Base-by-base conservation (phyloP, 1,284 basidiomycete species). In the Dichomitus squalens region DNA sequence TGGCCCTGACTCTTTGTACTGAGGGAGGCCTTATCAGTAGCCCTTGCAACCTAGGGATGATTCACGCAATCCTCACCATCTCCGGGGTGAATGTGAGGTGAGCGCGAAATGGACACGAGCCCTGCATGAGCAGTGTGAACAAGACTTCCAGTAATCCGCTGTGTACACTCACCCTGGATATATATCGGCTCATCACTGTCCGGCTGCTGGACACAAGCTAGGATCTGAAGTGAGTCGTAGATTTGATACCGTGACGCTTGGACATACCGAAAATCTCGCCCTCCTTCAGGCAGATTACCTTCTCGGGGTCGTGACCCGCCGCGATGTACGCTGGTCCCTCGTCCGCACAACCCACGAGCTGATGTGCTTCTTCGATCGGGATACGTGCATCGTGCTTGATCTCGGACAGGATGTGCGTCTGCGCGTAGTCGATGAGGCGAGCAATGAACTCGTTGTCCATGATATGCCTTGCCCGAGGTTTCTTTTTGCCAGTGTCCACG, bases 341-440 rank as follows among this genome's bases (percentile, higher is more conserved):
- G 67, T 92, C 90, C 12, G 87, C 87, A n/a, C 92, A 80, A 3
- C 91, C 91, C 16, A 92, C 87, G 6, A 92, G 76, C 29, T 85
- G 77, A 61, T 83, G 82, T 54, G 85, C 85, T 0, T 85, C 72
- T 1, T 82, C 82, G 21, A 93, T 80, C 2, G 79, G 80, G 38
- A 93, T 88, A 16, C 88, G 78, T 0, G 88, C 90, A 29, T 78
- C 76, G 64, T 90, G 83, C 66, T 92, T 92, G 68, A 93, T 83
- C 50, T 83, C 83, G 16, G 87, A 78, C 18, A 93, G 73, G 18
- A 87, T 80, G 61, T 84, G 79, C 50, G 80, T 82, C 67, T 84
- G 80, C 3, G 84, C 79, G 34, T 84, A 84, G 51, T 74, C 63
- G 29, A 79, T 65, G 14, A 87, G 69, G 46, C 80, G 78, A 8